Percentiles rank a stretch among this genome's conserved stretches.
Evolutionary conservation across 345 rosid genomes (phyloP).

Genomic region (Lumnitzera littorea): DNA sequence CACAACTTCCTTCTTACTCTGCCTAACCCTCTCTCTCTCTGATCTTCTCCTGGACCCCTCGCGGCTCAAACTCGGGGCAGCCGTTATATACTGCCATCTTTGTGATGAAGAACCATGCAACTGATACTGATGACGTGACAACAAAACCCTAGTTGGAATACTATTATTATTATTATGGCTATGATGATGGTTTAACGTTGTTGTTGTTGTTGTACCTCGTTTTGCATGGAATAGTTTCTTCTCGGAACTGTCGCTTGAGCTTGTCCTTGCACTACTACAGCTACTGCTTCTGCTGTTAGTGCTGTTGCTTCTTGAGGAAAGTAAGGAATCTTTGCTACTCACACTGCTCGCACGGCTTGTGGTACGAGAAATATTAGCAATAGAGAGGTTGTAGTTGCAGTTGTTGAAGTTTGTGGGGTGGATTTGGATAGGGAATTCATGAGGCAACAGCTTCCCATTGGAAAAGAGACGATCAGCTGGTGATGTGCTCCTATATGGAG

Average conservation of each 20-base stretch:
- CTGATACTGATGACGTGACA: too few species aligned
- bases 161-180: too few species aligned
- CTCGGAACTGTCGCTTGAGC: constrained; percentile 1
- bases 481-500: not conserved
- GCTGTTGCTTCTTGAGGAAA: constrained; percentile 8
- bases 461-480: constrained; percentile 6
- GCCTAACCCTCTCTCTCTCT: not conserved
- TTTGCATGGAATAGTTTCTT: not conserved
- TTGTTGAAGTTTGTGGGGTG: too few species aligned
- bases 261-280: not conserved
- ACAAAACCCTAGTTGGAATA: not conserved
- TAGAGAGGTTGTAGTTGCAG: too few species aligned
- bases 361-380: too few species aligned
- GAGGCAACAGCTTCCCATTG: constrained; percentile 9
- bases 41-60: not conserved
- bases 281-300: constrained; percentile 5
- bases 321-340: not conserved
- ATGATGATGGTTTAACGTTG: not conserved
- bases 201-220: not conserved
- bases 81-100: constrained; percentile 1
- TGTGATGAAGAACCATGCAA: not conserved
- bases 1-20: not conserved
- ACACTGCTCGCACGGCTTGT: not conserved
- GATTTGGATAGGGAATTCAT: not conserved
- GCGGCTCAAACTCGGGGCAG: not conserved